Base-by-base conservation (phyloP, 2,329 filamentous ascomycete genomes). In the Cryphonectria carpinicola region DNA sequence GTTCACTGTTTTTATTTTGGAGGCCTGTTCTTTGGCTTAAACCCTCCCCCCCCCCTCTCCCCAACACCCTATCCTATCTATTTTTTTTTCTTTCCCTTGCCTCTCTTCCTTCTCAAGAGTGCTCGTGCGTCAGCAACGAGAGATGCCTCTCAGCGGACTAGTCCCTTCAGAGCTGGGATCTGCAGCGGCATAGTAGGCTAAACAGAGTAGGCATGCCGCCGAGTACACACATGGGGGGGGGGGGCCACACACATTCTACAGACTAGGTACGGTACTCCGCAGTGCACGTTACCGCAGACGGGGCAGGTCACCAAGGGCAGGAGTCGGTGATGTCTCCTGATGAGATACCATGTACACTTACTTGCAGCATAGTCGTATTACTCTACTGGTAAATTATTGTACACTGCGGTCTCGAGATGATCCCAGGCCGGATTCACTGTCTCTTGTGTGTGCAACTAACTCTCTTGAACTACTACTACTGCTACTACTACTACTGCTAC, bases 261-360 rank as follows among this genome's bases (percentile, higher is more conserved):
- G 46, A 49, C 46, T 58, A 28, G 17, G 52, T 32, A 56, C n/a
- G 25, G 52, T 56, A 56, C 52, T 56, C 52, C 52, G 52, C 52
- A 56, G 52, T 56, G n/a, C 52, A 49, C 46, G 46, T 49, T 49
- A 49, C 46, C 46, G 46, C 46, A 49, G 46, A 49, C 46, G 46
- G 46, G 46, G 52, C 54, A 32, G 14, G 54, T 58, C 54, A 58
- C 25, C 54, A 32, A 32, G 54, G 13, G 54, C 54, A 56, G 54
- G 54, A 58, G 54, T 58, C 25, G 46, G 25, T 58, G 54, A 32
- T 58, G 3, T 14, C 54, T 58, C 28, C 54, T 58, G 54, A 32
- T 17, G 28, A 49, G 13, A 39, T n/a, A 49, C 13, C 14, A 43
- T 43, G 41, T 43, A 43, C 46, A 19, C 19, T 49, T n/a, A n/a